These are phyloP conservation scores for Echinosophora koreensis DNA, from an alignment of 306 rosid genomes.

Conservation along the genomic window DNA sequence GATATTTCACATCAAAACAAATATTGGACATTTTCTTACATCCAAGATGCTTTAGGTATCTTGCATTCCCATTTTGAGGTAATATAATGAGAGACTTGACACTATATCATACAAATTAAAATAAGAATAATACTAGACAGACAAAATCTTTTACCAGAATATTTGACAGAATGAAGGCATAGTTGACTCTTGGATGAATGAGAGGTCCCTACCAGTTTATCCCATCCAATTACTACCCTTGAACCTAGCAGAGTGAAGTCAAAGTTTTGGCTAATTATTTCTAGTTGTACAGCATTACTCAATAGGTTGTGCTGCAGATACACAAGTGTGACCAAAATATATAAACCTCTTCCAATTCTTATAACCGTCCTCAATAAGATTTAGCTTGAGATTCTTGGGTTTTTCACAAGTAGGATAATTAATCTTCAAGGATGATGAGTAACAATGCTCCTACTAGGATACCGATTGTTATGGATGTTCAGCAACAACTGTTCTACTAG, in stretches of 20 bases:
- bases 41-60: too few relatives aligned
- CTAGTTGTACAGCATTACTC: not conserved
- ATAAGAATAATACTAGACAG: not conserved
- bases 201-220: not conserved
- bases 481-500: slow-evolving; percentile 47
- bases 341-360: not conserved
- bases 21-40: too few relatives aligned
- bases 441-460: slow-evolving; percentile 57
- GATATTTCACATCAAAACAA: too few relatives aligned
- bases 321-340: slow-evolving; percentile 24
- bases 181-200: not conserved
- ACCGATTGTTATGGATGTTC: slow-evolving; percentile 46
- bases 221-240: slow-evolving; percentile 11
- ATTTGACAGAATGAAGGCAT: not conserved
- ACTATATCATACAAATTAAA: not conserved
- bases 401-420: slow-evolving; percentile 38
- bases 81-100: not conserved
- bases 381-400: slow-evolving; percentile 1
- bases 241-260: not conserved
- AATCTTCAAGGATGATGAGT: slow-evolving; percentile 41
- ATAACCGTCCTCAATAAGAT: not conserved
- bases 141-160: not conserved
- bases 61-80: too few relatives aligned
- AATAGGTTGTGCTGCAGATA: slow-evolving; percentile 26
- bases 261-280: not conserved